A percentile compares a stretch with the other conserved stretches of the same genome.
Conservation (phyloP, 2,329 filamentous ascomycete species). For the Teratosphaeria gauchensis region DNA sequence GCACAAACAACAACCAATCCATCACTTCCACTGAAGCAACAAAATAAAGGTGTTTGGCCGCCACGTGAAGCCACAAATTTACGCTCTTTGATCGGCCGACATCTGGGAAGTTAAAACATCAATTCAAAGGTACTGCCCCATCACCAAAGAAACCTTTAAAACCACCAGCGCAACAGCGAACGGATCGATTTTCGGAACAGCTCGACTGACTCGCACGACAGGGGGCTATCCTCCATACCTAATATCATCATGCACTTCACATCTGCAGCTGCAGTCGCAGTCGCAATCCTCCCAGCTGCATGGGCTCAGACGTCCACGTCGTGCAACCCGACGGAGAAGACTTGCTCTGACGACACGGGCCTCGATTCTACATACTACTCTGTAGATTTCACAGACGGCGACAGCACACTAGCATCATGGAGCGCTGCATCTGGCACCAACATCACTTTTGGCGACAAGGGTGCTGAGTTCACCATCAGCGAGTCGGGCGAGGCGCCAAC, state of each 20-base stretch:
- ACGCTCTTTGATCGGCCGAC: neutral
- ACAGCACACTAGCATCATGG: constrained; percentile 52
- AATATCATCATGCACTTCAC: constrained; percentile 23
- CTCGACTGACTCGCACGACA: neutral
- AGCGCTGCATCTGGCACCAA: constrained; percentile 54
- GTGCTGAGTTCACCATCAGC: constrained; percentile 62
- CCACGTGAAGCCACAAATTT: neutral
- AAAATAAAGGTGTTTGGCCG: neutral
- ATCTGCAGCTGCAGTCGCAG: constrained; percentile 26
- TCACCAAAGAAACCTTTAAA: neutral
- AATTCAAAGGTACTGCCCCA: neutral
- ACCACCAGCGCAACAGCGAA: neutral
- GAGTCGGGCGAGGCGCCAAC: constrained; percentile 68
- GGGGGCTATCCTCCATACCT: neutral
- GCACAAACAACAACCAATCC: neutral
- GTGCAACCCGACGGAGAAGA: constrained; percentile 66
- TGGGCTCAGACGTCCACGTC: constrained; percentile 64
- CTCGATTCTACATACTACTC: constrained; percentile 49
- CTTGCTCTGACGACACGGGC: constrained; percentile 62
- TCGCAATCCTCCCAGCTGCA: constrained; percentile 34
- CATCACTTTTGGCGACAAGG: constrained; percentile 51
- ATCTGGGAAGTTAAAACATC: neutral
- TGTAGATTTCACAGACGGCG: constrained; percentile 44
- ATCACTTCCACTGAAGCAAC: neutral
- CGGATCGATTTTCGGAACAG: neutral